Base-by-base conservation (phyloP, 139 green algal genomes). In the Micromonas pusilla region DNA sequence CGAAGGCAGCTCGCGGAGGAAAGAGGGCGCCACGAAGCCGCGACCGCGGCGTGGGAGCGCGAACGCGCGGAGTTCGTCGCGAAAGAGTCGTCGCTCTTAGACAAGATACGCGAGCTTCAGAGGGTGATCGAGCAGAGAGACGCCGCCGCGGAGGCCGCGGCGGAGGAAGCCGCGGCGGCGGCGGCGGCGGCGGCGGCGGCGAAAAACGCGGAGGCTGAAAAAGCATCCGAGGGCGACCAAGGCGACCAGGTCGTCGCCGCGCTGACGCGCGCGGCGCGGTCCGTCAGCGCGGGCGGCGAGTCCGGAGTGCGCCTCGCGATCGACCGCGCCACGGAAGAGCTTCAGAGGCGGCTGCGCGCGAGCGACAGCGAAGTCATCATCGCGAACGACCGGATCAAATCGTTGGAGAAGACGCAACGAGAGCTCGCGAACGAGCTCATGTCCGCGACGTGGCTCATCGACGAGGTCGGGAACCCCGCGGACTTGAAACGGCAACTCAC, bases 391-490 rank as follows among this genome's bases (percentile, higher is more conserved):
- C 23, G 33, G 38, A 62, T 75, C 23, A 75, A 63, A 23, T 21
- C 26, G 38, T 26, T 97, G 57, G 89, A 97, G 85, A 76, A 76
- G 2, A 96, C 92, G 0, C 62, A 92, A 2, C 88, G 96, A 78
- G 83, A 83, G 53, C 81, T 97, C 39, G 87, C 90, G 1, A 88
- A 93, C 64, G 91, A 97, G 86, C 86, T 98, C 26, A 89, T 97
- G 36, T 37, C 53, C 13, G 83, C 87, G 0, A 73, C 88, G 0
- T 6, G 62, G 36, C 53, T 79, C n/a, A 37, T 31, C 0, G 60
- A 79, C 34, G 62, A 65, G 19, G 74, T 5, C 33, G 57, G 26
- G 33, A 32, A 80, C 57, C 36, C 36, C 37, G n/a, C 33, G 16
- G 6, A 34, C 26, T n/a, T 80, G 31, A 54, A 54, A 16, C 81